These are phyloP conservation scores for Fraxinus latifolia DNA, from an alignment of 305 asterid species.

Conservation along the genomic window DNA sequence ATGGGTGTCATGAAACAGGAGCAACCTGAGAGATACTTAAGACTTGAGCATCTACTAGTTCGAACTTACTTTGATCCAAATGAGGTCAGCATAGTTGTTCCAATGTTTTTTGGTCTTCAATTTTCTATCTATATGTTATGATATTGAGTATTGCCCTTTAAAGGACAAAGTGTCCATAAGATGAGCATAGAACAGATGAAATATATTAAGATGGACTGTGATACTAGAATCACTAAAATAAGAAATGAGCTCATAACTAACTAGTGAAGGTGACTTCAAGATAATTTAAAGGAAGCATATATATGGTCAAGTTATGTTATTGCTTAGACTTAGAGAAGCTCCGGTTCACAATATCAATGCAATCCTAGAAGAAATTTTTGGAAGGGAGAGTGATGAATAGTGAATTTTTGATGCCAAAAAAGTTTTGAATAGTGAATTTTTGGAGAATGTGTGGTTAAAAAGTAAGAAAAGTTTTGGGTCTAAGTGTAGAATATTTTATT, in stretches of 20 bases:
- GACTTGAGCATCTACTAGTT: slow-evolving; percentile 91
- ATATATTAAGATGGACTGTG: not conserved
- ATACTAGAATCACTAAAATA: not conserved
- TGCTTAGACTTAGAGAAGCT: not conserved
- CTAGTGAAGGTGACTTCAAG: not conserved
- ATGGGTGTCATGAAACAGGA: slow-evolving; percentile 99
- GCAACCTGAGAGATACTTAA: slow-evolving; percentile 88
- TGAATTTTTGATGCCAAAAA: not conserved
- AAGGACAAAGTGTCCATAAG: not conserved
- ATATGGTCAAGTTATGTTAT: not conserved
- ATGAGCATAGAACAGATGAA: not conserved
- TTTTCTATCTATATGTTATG: not conserved
- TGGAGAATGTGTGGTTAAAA: not conserved
- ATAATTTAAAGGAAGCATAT: not conserved
- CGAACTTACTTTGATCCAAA: slow-evolving; percentile 94
- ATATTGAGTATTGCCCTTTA: not conserved
- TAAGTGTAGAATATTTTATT: not conserved
- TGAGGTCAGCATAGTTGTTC: slow-evolving; percentile 53
- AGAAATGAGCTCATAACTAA: not conserved
- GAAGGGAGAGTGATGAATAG: not conserved
- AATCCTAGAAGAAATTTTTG: not conserved
- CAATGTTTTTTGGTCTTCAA: not conserved
- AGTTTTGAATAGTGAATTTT: not conserved
- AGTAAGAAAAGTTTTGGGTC: not conserved
- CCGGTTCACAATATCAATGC: not conserved